phyloP scores from a whole-genome alignment of 306 rosid genomes.

The Malus orientalis region DNA sequence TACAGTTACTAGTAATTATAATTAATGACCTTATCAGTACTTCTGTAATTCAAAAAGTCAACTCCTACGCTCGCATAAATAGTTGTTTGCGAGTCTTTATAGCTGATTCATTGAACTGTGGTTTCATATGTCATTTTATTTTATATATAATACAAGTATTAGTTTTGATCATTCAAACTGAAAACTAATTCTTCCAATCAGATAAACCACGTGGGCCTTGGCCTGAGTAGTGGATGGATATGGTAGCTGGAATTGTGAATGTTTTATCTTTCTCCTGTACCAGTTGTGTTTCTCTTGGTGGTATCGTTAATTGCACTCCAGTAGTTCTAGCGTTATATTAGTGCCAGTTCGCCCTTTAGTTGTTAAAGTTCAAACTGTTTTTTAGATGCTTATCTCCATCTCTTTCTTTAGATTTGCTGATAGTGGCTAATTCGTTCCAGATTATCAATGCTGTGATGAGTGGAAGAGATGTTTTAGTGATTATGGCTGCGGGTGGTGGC shows the following conservation, averaged over 20 bases:
- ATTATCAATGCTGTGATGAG: conserved; percentile 87
- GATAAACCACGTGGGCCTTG: neutral
- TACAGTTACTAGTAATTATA: too few relatives aligned
- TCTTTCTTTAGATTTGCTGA: conserved; percentile 17
- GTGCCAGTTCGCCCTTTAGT: neutral
- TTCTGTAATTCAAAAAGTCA: too few relatives aligned
- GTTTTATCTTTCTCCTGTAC: neutral
- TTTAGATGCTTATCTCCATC: neutral
- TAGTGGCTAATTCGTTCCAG: conserved; percentile 29
- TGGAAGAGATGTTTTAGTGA: conserved; percentile 79
- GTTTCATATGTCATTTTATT: too few relatives aligned
- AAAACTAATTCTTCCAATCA: neutral
- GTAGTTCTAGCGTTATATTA: neutral
- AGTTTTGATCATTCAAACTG: neutral
- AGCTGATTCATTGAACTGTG: too few relatives aligned
- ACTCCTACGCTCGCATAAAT: too few relatives aligned
- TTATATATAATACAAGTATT: too few relatives aligned
- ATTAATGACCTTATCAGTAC: too few relatives aligned
- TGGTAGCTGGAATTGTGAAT: neutral
- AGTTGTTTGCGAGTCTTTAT: too few relatives aligned
- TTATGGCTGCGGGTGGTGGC: conserved; percentile 99
- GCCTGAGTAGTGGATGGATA: neutral
- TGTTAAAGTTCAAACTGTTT: neutral
- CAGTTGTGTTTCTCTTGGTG: neutral
- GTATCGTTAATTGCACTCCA: neutral